Base-by-base conservation (phyloP, 2,329 filamentous ascomycete genomes). In the Fusarium xylarioides region DNA sequence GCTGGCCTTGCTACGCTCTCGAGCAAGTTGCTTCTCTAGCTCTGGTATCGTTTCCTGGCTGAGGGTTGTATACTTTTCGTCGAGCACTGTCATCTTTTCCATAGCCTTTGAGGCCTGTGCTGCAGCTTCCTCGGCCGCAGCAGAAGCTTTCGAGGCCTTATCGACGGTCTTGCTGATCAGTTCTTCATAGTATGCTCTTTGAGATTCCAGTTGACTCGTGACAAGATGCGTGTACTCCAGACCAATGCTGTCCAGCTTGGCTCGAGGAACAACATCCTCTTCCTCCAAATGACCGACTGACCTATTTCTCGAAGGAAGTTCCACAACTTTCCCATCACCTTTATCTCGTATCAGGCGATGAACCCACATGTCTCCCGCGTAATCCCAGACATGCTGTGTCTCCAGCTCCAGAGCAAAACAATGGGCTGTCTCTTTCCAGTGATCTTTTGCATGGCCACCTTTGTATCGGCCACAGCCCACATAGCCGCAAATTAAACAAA, bases 371-470 rank as follows among this genome's bases (percentile, higher is more conserved):
- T 99, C 96, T 9, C 94, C 95, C 1, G 93, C 94, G 74, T 99
- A 99, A 82, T 99, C 96, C 96, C 96, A 99, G 3, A 99, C 95
- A 76, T 97, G 92, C 81, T 99, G 95, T 2, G 95, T 97, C 70
- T 92, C 91, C 42, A 98, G 90, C 80, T 99, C 96, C 80, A 99
- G 93, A 32, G 95, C 93, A 80, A 97, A 99, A 71, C 93, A 93
- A 81, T 99, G 96, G 8, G 91, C 90, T 7, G 94, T 97, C 62
- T 93, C 89, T 82, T 97, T 95, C 90, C 94, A 98, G 82, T 98
- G 95, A 18, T 93, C 92, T 80, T 97, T 97, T 38, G 95, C 95
- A 78, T 98, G 95, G 0, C 95, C 96, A 34, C 92, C 91, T 81
- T 98, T 97, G 80, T 99, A 99, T 35, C 96, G 91, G 2, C 96